phyloP scores from a whole-genome alignment of 1,284 basidiomycete genomes.

The Rhizoctonia solani region DNA sequence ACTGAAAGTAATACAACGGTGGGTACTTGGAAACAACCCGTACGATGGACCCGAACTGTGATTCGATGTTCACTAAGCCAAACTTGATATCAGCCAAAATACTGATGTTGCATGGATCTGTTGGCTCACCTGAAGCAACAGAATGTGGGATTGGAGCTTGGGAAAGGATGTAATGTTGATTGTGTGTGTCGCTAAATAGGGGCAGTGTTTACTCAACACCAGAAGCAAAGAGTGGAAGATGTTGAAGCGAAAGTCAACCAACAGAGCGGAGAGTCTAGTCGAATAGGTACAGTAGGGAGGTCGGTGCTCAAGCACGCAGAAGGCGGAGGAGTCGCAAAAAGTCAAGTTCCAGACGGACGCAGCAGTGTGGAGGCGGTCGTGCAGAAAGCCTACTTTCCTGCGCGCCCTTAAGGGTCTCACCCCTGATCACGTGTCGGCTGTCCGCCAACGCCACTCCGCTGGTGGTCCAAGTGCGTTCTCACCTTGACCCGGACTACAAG shows the following conservation, averaged over 20 bases:
- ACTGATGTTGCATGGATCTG: no score
- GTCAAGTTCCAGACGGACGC: slow-evolving; percentile 32
- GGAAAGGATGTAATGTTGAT: slow-evolving; percentile 1
- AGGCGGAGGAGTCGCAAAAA: not conserved
- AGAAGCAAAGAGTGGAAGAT: slow-evolving; percentile 31
- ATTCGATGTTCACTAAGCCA: slow-evolving; percentile 12
- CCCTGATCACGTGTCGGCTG: slow-evolving; percentile 6
- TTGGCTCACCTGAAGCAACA: slow-evolving; percentile 13
- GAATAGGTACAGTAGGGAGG: slow-evolving; percentile 5
- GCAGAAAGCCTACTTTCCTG: slow-evolving; percentile 20
- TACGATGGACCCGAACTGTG: slow-evolving; percentile 8
- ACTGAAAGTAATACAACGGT: slow-evolving; percentile 3
- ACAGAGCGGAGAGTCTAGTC: not conserved
- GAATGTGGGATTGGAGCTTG: not conserved
- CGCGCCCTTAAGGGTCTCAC: slow-evolving; percentile 33
- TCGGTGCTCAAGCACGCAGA: slow-evolving; percentile 7
- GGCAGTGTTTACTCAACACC: slow-evolving; percentile 15
- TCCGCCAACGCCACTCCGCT: slow-evolving; percentile 4
- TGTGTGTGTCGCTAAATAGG: slow-evolving; percentile 31
- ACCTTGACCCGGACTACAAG: not conserved
- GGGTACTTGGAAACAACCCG: not conserved
- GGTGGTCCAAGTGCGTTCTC: slow-evolving; percentile 7
- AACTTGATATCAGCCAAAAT: not conserved
- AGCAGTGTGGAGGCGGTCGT: slow-evolving; percentile 31
- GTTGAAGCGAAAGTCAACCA: slow-evolving; percentile 25